Conservation (phyloP, 2,329 filamentous ascomycete species). For the Exophiala viscosa region DNA sequence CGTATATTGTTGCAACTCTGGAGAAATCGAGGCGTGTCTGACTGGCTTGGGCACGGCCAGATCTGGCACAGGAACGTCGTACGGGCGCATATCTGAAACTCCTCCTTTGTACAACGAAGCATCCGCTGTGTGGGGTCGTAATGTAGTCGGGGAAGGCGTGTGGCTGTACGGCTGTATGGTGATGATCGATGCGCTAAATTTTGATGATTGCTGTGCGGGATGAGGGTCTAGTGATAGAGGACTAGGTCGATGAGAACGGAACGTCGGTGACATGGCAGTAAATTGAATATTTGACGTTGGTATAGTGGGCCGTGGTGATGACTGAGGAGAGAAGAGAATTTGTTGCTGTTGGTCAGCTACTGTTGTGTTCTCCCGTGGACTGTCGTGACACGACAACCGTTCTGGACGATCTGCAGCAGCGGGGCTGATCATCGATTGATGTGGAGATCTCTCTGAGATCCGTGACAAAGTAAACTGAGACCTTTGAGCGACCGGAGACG, state of each 20-base stretch:
- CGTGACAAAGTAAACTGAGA: constrained; percentile 23
- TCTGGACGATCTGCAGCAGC: background rate
- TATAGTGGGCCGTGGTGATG: background rate
- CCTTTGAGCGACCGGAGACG: constrained; percentile 16
- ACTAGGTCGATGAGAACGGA: background rate
- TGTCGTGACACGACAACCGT: constrained; percentile 8
- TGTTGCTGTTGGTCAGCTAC: background rate
- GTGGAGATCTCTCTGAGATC: constrained; percentile 25
- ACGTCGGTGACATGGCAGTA: background rate
- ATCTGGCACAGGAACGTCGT: background rate
- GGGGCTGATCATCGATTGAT: constrained; percentile 21
- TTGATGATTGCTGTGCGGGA: background rate
- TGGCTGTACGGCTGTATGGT: background rate
- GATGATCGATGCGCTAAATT: background rate
- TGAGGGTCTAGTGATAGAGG: background rate
- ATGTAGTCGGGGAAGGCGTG: background rate
- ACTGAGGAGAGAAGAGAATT: background rate
- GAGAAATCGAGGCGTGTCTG: background rate
- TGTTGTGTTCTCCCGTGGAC: constrained; percentile 8
- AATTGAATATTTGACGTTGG: background rate
- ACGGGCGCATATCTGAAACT: background rate
- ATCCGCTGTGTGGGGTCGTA: constrained; percentile 2
- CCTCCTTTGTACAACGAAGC: background rate
- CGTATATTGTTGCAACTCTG: background rate
- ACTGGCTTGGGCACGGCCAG: constrained; percentile 5